Conservation (phyloP, 352 stramenopile species). For the Sclerospora graminicola region DNA sequence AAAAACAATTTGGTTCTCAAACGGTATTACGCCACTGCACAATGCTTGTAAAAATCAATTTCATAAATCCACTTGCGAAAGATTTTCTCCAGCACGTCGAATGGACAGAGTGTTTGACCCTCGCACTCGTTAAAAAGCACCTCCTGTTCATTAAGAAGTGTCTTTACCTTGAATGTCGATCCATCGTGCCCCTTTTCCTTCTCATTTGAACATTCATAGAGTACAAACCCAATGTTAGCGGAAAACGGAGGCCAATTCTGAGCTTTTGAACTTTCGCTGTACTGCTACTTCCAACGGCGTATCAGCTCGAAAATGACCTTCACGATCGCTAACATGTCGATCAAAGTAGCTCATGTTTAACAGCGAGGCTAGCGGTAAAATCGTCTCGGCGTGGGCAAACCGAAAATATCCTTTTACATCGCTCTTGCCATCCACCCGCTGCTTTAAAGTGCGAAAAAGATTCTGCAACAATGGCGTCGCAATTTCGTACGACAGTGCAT, state of each 20-base stretch:
- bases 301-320: constrained; percentile 49
- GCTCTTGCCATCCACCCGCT: constrained; percentile 22
- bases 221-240: constrained; percentile 75
- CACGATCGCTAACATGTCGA: constrained; percentile 33
- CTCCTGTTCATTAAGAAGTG: constrained; percentile 55
- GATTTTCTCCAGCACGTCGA: constrained; percentile 41
- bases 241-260: constrained; percentile 55
- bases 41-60: constrained; percentile 52
- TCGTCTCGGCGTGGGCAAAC: constrained; percentile 81
- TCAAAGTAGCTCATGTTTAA: constrained; percentile 71
- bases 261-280: constrained; percentile 47
- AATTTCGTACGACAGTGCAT: constrained; percentile 64
- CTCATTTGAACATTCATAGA: constrained; percentile 45
- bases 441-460: constrained; percentile 46
- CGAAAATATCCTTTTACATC: constrained; percentile 56
- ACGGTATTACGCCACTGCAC: constrained; percentile 14
- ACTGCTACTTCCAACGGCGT: constrained; percentile 41
- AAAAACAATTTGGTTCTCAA: no score
- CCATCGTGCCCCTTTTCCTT: neutral
- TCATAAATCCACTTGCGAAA: constrained; percentile 62
- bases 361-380: constrained; percentile 61
- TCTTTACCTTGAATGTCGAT: constrained; percentile 33
- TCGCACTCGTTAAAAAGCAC: constrained; percentile 46
- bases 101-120: constrained; percentile 30
- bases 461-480: constrained; percentile 58